phyloP scores from a whole-genome alignment of 1,284 basidiomycete species.

The Leccinum cinnamomeum region DNA sequence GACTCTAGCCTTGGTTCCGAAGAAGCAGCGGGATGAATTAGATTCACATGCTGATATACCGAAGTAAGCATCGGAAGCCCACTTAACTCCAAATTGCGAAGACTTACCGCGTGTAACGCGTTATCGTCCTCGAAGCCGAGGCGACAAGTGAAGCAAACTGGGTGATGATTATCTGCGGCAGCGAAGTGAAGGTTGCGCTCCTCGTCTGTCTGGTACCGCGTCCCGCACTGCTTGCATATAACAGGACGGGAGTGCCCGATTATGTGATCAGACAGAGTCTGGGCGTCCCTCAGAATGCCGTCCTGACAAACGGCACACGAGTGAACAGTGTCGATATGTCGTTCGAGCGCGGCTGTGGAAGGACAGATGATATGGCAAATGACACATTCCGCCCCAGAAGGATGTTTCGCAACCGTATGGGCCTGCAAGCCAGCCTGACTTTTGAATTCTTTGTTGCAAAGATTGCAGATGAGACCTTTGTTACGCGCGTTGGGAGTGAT shows the following conservation, averaged over 20 bases:
- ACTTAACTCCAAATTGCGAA: slow-evolving; percentile 7
- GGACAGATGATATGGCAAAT: slow-evolving; percentile 28
- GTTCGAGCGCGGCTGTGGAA: slow-evolving; percentile 27
- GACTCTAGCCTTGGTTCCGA: slow-evolving; percentile 14
- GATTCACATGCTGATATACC: slow-evolving; percentile 19
- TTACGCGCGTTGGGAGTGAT: slow-evolving; percentile 3
- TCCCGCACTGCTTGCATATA: slow-evolving; percentile 28
- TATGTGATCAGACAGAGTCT: slow-evolving; percentile 31
- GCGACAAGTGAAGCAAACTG: slow-evolving; percentile 26
- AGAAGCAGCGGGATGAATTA: slow-evolving; percentile 18
- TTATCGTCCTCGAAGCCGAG: slow-evolving; percentile 33
- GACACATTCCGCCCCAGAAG: slow-evolving; percentile 20
- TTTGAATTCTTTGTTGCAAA: slow-evolving; percentile 31
- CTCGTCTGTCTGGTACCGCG: slow-evolving; percentile 32
- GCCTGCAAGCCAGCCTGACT: slow-evolving; percentile 25
- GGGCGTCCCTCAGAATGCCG: slow-evolving; percentile 29
- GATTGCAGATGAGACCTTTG: slow-evolving; percentile 24
- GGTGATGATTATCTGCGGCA: slow-evolving; percentile 26
- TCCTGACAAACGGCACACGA: slow-evolving; percentile 31
- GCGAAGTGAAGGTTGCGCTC: slow-evolving; percentile 29
- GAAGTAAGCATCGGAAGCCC: slow-evolving; percentile 15
- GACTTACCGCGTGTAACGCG: slow-evolving; percentile 24
- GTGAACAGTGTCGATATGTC: slow-evolving; percentile 28
- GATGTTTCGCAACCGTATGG: slow-evolving; percentile 30
- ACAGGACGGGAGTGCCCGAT: slow-evolving; percentile 30